These are phyloP conservation scores for Nicotiana otophora DNA, from an alignment of 257 asterid species.

Conservation along the genomic window DNA sequence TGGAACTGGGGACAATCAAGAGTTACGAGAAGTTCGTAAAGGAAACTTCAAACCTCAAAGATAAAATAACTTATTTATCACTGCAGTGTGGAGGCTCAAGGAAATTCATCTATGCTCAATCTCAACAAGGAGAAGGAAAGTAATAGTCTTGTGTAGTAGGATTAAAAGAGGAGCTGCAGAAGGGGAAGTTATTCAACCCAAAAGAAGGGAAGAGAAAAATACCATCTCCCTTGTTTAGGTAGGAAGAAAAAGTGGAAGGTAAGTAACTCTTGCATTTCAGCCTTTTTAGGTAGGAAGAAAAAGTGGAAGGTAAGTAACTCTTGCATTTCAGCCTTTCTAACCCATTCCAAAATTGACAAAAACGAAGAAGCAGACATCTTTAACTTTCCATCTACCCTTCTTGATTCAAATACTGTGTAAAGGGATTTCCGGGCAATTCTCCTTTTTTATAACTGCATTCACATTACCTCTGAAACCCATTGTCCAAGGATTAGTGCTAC, in stretches of 20 bases:
- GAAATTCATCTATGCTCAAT: background rate
- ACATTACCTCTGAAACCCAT: constrained; percentile 97
- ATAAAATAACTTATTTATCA: background rate
- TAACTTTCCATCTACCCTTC: background rate
- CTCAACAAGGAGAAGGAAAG: background rate
- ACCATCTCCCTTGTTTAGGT: background rate
- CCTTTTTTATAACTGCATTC: background rate
- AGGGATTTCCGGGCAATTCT: background rate
- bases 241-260: background rate
- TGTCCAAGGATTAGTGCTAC: constrained; percentile 96
- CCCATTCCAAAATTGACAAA: constrained; percentile 1
- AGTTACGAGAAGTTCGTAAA: background rate
- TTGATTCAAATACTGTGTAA: background rate
- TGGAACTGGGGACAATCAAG: background rate
- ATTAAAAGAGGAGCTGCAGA: constrained; percentile 4
- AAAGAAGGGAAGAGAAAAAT: background rate
- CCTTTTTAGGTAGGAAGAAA: background rate
- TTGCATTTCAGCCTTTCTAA: background rate
- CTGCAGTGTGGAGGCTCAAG: background rate
- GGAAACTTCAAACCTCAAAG: background rate
- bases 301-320: constrained; percentile 1
- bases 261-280: background rate
- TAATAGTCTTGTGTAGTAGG: background rate
- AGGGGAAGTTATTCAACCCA: background rate
- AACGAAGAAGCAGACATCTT: background rate